These are phyloP conservation scores for Chionographis japonica DNA, from an alignment of 106 monocot species.

Conservation along the genomic window DNA sequence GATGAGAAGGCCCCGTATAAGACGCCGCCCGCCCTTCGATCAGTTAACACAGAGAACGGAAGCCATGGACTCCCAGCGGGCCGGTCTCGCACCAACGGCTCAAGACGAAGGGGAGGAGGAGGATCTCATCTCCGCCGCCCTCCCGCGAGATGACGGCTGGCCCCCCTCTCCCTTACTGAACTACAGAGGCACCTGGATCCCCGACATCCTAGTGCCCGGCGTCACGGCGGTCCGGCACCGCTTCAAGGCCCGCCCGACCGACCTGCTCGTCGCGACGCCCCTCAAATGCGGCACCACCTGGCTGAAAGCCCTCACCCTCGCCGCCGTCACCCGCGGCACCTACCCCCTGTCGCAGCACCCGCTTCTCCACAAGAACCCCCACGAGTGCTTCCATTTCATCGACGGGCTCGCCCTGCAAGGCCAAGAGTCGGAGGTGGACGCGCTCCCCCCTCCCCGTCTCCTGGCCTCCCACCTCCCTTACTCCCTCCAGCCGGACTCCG, in stretches of 20 bases:
- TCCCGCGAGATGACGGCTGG: neutral
- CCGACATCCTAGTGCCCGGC: neutral
- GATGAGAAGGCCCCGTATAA: no score
- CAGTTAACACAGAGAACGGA: no score
- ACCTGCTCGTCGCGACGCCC: neutral
- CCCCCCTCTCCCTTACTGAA: neutral
- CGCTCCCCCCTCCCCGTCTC: slow-evolving; percentile 20
- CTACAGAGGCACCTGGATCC: slow-evolving; percentile 3
- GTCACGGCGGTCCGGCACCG: neutral
- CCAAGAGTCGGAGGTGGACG: slow-evolving; percentile 1
- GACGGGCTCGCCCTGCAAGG: neutral
- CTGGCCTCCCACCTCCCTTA: slow-evolving; percentile 10
- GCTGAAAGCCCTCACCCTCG: slow-evolving; percentile 14
- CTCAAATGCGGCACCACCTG: slow-evolving; percentile 13
- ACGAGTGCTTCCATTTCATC: slow-evolving; percentile 6
- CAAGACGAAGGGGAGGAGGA: no score
- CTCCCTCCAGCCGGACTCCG: slow-evolving; percentile 14
- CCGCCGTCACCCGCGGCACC: neutral
- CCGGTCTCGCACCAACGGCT: no score
- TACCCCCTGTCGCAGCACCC: slow-evolving; percentile 7
- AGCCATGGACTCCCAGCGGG: no score
- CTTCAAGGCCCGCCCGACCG: neutral
- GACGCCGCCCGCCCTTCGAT: no score
- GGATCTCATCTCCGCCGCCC: no score
- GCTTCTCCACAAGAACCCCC: slow-evolving; percentile 4